Percentiles rank a stretch among this genome's conserved stretches.
Evolutionary conservation across 257 asterid genomes (phyloP).

Genomic region (Verbascum thapsus): DNA sequence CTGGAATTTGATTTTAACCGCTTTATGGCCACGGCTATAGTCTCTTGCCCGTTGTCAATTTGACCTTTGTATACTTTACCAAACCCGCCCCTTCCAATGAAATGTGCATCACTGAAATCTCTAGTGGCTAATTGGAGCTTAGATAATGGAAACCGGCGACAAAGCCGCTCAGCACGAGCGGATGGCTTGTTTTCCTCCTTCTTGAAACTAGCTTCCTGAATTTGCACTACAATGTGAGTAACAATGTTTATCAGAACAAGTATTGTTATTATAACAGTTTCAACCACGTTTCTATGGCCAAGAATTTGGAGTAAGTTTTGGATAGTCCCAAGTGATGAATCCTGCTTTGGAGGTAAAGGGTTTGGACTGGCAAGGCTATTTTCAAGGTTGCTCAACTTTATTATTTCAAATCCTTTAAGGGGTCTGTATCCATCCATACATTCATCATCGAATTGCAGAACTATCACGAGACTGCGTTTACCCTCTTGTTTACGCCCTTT

Average conservation of each 20-base stretch:
- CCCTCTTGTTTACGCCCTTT: constrained; percentile 40
- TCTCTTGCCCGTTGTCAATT: constrained; percentile 29
- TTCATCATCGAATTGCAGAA: constrained; percentile 28
- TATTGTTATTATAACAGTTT: constrained; percentile 28
- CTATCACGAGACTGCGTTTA: constrained; percentile 29
- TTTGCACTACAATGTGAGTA: constrained; percentile 27
- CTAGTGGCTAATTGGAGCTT: constrained; percentile 40
- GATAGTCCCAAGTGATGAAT: constrained; percentile 11
- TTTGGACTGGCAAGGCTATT: constrained; percentile 31
- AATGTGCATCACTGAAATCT: constrained; percentile 35
- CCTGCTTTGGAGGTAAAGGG: background rate
- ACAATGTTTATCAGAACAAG: constrained; percentile 31
- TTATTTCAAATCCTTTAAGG: constrained; percentile 41
- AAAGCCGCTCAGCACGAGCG: constrained; percentile 25
- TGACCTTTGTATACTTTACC: constrained; percentile 44
- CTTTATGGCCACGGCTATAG: constrained; percentile 52
- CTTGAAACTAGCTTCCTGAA: constrained; percentile 29
- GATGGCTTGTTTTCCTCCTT: constrained; percentile 26
- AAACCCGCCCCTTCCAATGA: constrained; percentile 50
- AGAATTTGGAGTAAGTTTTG: background rate
- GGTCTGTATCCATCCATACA: constrained; percentile 18
- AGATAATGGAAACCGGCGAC: constrained; percentile 43
- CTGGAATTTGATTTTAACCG: constrained; percentile 35
- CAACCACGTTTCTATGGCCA: constrained; percentile 24
- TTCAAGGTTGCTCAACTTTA: constrained; percentile 37